phyloP scores from a whole-genome alignment of 441 rosid genomes.

The Jatropha multifida region DNA sequence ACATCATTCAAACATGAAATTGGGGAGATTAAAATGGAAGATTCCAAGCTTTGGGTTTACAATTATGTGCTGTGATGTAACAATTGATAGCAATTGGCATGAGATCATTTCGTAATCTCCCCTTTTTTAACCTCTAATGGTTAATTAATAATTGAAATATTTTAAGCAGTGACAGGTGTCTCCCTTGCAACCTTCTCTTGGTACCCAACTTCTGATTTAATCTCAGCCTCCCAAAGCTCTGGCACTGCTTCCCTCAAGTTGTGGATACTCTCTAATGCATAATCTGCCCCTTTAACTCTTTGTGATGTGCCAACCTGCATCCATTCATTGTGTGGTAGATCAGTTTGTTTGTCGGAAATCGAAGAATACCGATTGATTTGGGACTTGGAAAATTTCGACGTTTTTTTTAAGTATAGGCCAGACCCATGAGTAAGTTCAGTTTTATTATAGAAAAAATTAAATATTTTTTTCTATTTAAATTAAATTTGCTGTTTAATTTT shows the following conservation, averaged over 20 bases:
- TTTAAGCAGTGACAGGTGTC: constrained; percentile 85
- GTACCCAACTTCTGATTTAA: constrained; percentile 60
- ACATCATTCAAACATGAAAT: constrained; percentile 38
- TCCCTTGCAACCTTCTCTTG: constrained; percentile 60
- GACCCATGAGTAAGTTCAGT: no score
- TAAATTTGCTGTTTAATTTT: no score
- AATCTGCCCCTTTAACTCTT: constrained; percentile 86
- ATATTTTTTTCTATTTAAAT: no score
- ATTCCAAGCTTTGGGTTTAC: not conserved
- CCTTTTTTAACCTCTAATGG: not conserved
- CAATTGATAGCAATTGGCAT: not conserved
- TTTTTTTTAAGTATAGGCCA: no score
- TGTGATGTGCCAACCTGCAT: constrained; percentile 74
- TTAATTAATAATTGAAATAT: not conserved
- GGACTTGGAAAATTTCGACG: no score
- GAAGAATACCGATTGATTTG: no score
- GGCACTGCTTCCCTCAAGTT: constrained; percentile 88
- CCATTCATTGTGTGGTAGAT: not conserved
- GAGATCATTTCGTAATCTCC: constrained; percentile 13
- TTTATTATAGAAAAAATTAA: not conserved
- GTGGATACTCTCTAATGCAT: constrained; percentile 86
- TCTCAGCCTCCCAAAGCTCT: constrained; percentile 69
- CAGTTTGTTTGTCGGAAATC: no score
- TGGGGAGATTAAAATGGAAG: constrained; percentile 13
- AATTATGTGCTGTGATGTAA: not conserved